Conservation (phyloP, 2,329 filamentous ascomycete genomes). For the Venturia effusa region DNA sequence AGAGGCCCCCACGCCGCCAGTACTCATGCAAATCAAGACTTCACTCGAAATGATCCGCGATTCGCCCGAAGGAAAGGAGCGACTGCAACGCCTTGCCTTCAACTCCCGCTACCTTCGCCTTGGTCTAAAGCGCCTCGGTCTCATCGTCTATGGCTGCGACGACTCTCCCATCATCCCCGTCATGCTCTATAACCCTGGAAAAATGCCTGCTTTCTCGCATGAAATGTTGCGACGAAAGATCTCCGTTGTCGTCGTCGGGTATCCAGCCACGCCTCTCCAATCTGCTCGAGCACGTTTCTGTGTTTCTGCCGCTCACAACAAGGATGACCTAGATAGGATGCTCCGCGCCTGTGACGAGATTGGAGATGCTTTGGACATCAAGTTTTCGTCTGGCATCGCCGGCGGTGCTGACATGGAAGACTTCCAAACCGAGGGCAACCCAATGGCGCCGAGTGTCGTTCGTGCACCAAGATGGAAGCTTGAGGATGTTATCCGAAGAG, state of each 20-base stretch:
- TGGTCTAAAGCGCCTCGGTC: conserved; percentile 89
- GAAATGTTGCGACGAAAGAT: conserved; percentile 98
- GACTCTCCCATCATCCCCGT: conserved; percentile 95
- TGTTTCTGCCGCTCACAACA: conserved; percentile 91
- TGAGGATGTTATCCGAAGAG: conserved; percentile 61
- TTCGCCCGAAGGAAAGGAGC: conserved; percentile 90
- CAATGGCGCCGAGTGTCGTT: conserved; percentile 30
- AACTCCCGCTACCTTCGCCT: conserved; percentile 98
- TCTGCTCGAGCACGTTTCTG: conserved; percentile 94
- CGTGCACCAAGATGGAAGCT: conserved; percentile 66
- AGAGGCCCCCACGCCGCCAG: conserved; percentile 77
- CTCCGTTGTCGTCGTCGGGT: conserved; percentile 92
- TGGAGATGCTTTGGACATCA: conserved; percentile 83
- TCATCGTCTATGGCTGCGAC: conserved; percentile 94
- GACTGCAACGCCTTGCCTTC: conserved; percentile 90
- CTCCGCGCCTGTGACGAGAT: conserved; percentile 85
- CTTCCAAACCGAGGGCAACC: conserved; percentile 21
- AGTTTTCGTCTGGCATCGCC: conserved; percentile 92
- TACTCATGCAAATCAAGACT: conserved; percentile 81
- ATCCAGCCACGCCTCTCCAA: conserved; percentile 90
- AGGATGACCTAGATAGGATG: conserved; percentile 90
- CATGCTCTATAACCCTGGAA: conserved; percentile 94
- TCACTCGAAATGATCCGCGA: conserved; percentile 83
- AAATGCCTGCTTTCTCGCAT: conserved; percentile 96
- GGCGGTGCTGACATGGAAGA: conserved; percentile 66